Evolutionary conservation across 257 asterid genomes (phyloP).

Genomic region (Solanum ossicruentum): DNA sequence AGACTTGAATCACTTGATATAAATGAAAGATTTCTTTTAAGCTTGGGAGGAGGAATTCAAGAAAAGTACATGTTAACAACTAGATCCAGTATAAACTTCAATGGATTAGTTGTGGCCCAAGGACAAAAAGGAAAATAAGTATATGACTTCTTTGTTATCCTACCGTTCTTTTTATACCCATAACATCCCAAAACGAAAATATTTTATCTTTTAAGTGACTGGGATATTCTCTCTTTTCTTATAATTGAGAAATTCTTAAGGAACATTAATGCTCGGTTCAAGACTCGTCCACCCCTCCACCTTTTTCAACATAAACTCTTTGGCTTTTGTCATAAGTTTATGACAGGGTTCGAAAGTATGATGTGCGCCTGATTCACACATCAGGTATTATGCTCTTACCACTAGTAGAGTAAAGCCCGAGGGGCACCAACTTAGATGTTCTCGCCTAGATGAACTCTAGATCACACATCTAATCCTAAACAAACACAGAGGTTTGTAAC

Average conservation of each 20-base stretch:
- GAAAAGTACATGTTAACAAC: neutral
- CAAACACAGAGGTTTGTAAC: neutral
- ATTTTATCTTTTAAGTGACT: neutral
- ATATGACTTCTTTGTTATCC: neutral
- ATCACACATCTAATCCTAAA: neutral
- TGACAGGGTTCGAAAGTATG: neutral
- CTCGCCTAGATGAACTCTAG: neutral
- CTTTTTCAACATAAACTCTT: neutral
- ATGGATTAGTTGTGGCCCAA: neutral
- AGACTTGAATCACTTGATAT: neutral
- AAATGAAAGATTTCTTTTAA: neutral
- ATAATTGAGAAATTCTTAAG: neutral
- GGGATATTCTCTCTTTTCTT: neutral
- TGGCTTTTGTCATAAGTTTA: neutral
- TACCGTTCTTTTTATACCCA: neutral
- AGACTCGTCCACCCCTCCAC: neutral
- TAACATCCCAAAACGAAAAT: neutral
- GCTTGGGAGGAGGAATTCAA: neutral
- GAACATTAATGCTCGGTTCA: neutral
- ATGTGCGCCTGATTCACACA: neutral
- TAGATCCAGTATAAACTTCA: neutral
- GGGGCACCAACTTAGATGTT: neutral
- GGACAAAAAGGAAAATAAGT: too few species aligned
- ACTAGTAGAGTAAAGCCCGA: neutral
- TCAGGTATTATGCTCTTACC: neutral